phyloP scores from a whole-genome alignment of 345 rosid genomes.

The Brassica carinata region DNA sequence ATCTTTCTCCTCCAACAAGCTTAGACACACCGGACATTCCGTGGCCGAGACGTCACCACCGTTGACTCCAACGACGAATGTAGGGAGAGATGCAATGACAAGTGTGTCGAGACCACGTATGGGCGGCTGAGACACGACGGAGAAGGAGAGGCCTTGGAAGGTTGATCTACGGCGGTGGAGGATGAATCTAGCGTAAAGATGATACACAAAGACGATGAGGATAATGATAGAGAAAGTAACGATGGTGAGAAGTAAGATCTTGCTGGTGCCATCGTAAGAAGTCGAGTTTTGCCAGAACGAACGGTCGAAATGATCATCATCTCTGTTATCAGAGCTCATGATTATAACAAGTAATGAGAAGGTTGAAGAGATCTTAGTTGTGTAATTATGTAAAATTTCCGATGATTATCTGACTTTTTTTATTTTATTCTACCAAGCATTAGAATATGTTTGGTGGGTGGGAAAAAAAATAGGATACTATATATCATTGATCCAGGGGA shows the following conservation, averaged over 20 bases:
- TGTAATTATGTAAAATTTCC: neutral
- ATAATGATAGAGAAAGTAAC: conserved; percentile 49
- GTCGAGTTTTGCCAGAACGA: conserved; percentile 7
- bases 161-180: conserved; percentile 45
- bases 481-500: neutral
- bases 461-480: neutral
- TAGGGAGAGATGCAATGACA: conserved; percentile 60
- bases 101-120: conserved; percentile 55
- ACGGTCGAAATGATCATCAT: conserved; percentile 16
- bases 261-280: conserved; percentile 43
- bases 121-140: conserved; percentile 41
- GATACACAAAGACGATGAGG: conserved; percentile 41
- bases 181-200: conserved; percentile 48
- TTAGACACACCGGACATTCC: conserved; percentile 77
- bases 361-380: conserved; percentile 7
- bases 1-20: conserved; percentile 64
- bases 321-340: conserved; percentile 20
- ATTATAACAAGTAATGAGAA: conserved; percentile 2
- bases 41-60: neutral
- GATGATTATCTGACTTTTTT: neutral
- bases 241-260: conserved; percentile 51
- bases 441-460: conserved; percentile 8
- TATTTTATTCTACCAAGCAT: neutral
- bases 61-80: conserved; percentile 38
- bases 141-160: conserved; percentile 27